Evolutionary conservation across 1,284 basidiomycete species (phyloP), one percentile per base, ranked within the genome.

Genomic region (Rhizoctonia solani): DNA sequence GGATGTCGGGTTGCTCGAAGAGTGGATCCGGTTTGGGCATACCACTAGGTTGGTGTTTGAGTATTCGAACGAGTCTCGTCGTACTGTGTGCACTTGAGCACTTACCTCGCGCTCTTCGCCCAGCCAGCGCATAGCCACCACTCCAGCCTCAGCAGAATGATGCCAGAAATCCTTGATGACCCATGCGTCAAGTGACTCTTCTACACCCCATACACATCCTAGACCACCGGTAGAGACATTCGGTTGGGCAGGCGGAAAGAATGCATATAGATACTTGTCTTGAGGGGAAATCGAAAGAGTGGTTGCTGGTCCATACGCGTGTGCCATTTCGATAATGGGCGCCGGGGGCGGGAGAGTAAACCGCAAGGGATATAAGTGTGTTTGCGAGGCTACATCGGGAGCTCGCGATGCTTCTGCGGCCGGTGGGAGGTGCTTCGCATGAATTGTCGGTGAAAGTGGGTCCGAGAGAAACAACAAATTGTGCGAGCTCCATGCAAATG

Each of bases 191-290:
- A 88, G 74, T 69, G 83, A 81, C 9, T 74, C 61, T 3, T 81
- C 83, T 55, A 82, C 81, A 59, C 78, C 80, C 89, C 89, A 92
- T 13, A 90, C 71, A 72, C 88, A 90, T 3, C 81, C 85, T 30
- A 83, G 74, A 5, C 87, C 86, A 54, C 85, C 83, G 1, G 76
- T 72, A 29, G 80, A 80, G 32, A 76, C 77, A 34, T 85, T 80
- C 11, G 89, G 87, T 16, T 50, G 39, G 47, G n/a, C 34, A 1
- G 68, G 61, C 4, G 68, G 68, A 73, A 88, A 91, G 74, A 86
- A 91, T 1, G 89, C 88, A 73, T 90, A 91, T 1, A 92, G 73
- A 83, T 83, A 87, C 49, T 82, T 79, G 65, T 86, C 85, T 27
- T 79, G 77, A 1, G 86, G 81, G 11, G 85, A 83, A 25, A 84